These are phyloP conservation scores for Alopecurus myosuroides DNA, from an alignment of 176 grass and related monocot genomes.

Conservation along the genomic window DNA sequence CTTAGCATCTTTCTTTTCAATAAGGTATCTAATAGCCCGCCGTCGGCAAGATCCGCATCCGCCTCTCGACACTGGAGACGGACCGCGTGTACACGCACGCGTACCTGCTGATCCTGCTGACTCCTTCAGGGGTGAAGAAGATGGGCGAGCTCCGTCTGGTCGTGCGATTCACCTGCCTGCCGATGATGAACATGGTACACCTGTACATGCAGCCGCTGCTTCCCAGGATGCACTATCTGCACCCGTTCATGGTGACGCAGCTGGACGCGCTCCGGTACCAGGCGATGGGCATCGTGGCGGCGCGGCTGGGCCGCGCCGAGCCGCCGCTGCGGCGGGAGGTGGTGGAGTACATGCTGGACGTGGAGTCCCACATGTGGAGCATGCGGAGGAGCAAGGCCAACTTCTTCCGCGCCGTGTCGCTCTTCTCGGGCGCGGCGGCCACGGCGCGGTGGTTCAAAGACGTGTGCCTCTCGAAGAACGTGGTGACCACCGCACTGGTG, in stretches of 20 bases:
- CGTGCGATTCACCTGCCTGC: constrained; percentile 71
- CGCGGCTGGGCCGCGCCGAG: too few species aligned
- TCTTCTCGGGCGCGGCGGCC: constrained; percentile 41
- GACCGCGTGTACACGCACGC: constrained; percentile 78
- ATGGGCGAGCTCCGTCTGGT: constrained; percentile 89
- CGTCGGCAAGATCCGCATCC: constrained; percentile 84
- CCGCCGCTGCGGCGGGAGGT: too few species aligned
- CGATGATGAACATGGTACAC: constrained; percentile 74
- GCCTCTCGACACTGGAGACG: constrained; percentile 76
- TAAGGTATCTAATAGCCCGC: too few species aligned
- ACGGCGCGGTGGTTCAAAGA: constrained; percentile 60
- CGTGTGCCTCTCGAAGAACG: constrained; percentile 78
- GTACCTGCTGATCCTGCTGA: constrained; percentile 70
- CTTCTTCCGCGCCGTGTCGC: constrained; percentile 78
- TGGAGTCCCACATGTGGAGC: too few species aligned
- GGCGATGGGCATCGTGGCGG: constrained; percentile 78
- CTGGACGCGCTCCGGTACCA: constrained; percentile 75
- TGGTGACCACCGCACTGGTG: constrained; percentile 61
- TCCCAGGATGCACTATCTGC: constrained; percentile 82
- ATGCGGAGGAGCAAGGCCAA: constrained; percentile 95
- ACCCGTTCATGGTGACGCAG: constrained; percentile 73
- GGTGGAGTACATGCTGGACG: too few species aligned
- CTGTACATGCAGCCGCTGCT: constrained; percentile 79
- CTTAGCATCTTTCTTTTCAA: too few species aligned
- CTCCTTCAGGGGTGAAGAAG: constrained; percentile 83